Conservation (phyloP, 2,329 filamentous ascomycete genomes). For the Xylariaceae sp. region DNA sequence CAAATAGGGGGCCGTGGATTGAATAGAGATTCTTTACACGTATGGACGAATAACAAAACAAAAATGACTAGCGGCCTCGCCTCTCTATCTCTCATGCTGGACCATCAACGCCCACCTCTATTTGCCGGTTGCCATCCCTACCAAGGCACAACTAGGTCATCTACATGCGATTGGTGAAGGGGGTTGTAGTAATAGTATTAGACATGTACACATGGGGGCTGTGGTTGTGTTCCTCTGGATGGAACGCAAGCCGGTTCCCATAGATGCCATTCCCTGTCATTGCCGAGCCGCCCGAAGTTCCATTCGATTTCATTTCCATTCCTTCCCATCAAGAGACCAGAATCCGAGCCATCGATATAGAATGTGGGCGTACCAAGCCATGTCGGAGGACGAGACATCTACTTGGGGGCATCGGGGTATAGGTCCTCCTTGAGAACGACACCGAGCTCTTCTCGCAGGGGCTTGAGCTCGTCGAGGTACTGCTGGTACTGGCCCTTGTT, state of each 20-base stretch:
- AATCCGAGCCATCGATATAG: background rate
- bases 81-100: constrained; percentile 14
- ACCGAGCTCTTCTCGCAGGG: constrained; percentile 89
- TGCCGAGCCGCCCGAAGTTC: constrained; percentile 3
- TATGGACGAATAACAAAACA: constrained; percentile 3
- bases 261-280: constrained; percentile 3
- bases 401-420: constrained; percentile 66
- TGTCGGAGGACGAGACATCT: constrained; percentile 15
- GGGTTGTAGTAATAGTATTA: constrained; percentile 19
- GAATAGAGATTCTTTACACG: constrained; percentile 19
- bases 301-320: constrained; percentile 4
- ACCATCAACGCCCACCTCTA: background rate
- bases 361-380: background rate
- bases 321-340: constrained; percentile 1
- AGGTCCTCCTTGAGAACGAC: constrained; percentile 88
- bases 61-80: constrained; percentile 10
- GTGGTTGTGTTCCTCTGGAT: constrained; percentile 7
- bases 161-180: constrained; percentile 10
- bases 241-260: constrained; percentile 8
- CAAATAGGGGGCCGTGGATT: background rate
- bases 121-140: constrained; percentile 2
- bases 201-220: constrained; percentile 23
- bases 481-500: constrained; percentile 96
- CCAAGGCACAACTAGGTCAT: constrained; percentile 7
- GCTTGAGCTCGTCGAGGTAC: constrained; percentile 91